phyloP scores from a whole-genome alignment of 2,329 filamentous ascomycete genomes.

The Madurella fahalii region DNA sequence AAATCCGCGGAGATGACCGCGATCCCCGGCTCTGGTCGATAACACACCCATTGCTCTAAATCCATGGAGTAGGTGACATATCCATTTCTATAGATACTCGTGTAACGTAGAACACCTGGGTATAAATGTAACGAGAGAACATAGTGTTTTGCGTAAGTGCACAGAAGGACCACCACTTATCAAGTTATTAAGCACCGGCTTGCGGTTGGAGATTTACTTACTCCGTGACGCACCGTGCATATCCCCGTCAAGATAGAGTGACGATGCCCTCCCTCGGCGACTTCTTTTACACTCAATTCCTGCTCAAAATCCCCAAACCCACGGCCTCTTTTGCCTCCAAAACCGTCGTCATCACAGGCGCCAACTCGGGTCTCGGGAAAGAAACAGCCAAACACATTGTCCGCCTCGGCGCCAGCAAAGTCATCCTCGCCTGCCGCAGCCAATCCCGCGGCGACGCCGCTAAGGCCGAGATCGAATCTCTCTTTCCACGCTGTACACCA shows the following conservation, averaged over 20 bases:
- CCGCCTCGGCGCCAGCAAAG: slow-evolving; percentile 27
- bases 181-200: too few relatives aligned
- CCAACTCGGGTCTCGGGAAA: slow-evolving; percentile 33
- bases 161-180: neutral
- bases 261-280: neutral
- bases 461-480: slow-evolving; percentile 30
- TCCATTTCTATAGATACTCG: too few relatives aligned
- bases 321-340: slow-evolving; percentile 10
- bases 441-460: slow-evolving; percentile 33
- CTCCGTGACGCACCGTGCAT: too few relatives aligned
- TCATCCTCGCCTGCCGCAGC: slow-evolving; percentile 34
- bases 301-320: neutral
- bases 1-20: too few relatives aligned
- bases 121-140: too few relatives aligned
- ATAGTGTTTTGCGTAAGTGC: too few relatives aligned
- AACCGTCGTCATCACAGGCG: slow-evolving; percentile 32
- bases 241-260: too few relatives aligned
- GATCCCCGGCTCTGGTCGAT: too few relatives aligned
- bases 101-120: too few relatives aligned
- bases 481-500: slow-evolving; percentile 20
- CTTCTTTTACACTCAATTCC: neutral
- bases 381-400: slow-evolving; percentile 33
- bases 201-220: too few relatives aligned
- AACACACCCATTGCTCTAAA: too few relatives aligned
- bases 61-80: too few relatives aligned